Base-by-base conservation (phyloP, 352 stramenopile species). In the Plasmopara muralis region DNA sequence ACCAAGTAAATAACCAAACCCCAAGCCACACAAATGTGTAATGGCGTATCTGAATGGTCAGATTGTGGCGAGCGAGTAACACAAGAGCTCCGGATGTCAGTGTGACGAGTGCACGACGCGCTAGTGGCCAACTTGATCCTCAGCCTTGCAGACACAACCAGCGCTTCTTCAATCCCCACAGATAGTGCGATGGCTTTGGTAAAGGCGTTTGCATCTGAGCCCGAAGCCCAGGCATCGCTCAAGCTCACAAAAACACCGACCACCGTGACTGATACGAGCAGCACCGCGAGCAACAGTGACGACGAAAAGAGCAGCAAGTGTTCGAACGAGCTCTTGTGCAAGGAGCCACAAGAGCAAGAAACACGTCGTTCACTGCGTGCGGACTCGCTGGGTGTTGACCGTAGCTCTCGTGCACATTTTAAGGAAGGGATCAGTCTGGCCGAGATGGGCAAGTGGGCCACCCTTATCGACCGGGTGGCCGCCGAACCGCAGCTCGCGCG, bases 381-480 rank as follows among this genome's bases (percentile, higher is more conserved):
- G 9, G 54, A 69, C 42, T 66, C 62, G 38, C 53, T 74, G 25
- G 65, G 53, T 1, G 68, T 69, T 15, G 62, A 70, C 53, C 61
- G 60, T 39, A 74, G 59, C 34, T 72, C 64, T 16, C 70, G 70
- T 4, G 57, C 77, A 61, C 77, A 89, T 57, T 89, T 76, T 68
- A 89, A 90, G 56, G 77, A 90, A 47, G 83, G 77, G 38, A 89
- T 91, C 28, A 76, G 80, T 2, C 64, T 91, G 9, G 82, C 79
- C 7, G 82, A 93, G 57, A 87, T 89, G 74, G 82, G 82, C 47
- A 77, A 89, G 35, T 93, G 82, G 82, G 57, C 50, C 18, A 70
- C 72, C 34, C 72, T 93, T 44, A 58, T 93, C 31, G 68, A 74
- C 8, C 70, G 75, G 15, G 57, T 93, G 35, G 51, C 50, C 35